Conservation (phyloP, 2,329 filamentous ascomycete genomes). For the Xylariaceae sp. region DNA sequence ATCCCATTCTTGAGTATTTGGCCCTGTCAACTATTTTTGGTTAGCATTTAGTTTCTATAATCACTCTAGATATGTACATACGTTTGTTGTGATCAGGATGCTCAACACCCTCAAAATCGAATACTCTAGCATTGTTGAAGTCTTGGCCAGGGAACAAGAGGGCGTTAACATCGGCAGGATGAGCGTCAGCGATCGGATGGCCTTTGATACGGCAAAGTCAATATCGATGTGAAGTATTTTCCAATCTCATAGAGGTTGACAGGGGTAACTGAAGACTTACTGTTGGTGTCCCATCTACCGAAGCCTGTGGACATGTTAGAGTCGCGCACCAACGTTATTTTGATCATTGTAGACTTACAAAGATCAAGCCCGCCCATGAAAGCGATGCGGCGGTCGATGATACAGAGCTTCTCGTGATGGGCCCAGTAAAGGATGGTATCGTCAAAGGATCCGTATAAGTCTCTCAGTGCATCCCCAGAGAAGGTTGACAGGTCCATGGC, state of each 20-base stretch:
- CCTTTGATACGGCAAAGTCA: slow-evolving; percentile 32
- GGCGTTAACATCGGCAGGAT: slow-evolving; percentile 70
- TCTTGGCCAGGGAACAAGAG: slow-evolving; percentile 87
- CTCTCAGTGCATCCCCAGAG: slow-evolving; percentile 69
- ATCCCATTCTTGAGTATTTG: slow-evolving; percentile 81
- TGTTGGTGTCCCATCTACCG: slow-evolving; percentile 83
- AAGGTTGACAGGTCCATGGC: slow-evolving; percentile 58
- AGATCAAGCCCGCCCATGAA: slow-evolving; percentile 93
- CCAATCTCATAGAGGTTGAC: not conserved
- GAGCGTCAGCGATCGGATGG: slow-evolving; percentile 79
- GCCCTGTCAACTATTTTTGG: slow-evolving; percentile 62
- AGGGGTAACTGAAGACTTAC: slow-evolving; percentile 34
- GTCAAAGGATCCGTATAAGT: slow-evolving; percentile 76
- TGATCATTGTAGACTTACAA: slow-evolving; percentile 42
- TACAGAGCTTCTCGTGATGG: slow-evolving; percentile 85
- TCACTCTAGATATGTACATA: slow-evolving; percentile 25
- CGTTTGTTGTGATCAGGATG: slow-evolving; percentile 82
- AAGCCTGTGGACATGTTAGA: slow-evolving; percentile 50
- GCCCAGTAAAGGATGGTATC: slow-evolving; percentile 87
- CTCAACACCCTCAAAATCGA: slow-evolving; percentile 73
- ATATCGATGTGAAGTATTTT: not conserved
- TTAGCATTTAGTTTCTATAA: not conserved
- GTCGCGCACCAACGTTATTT: not conserved
- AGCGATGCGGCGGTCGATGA: slow-evolving; percentile 72
- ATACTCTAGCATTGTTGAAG: slow-evolving; percentile 83